A percentile compares a stretch with the other conserved stretches of the same genome.
phyloP scores from a whole-genome alignment of 2,329 filamentous ascomycete genomes.

The Epichloe gansuensis region DNA sequence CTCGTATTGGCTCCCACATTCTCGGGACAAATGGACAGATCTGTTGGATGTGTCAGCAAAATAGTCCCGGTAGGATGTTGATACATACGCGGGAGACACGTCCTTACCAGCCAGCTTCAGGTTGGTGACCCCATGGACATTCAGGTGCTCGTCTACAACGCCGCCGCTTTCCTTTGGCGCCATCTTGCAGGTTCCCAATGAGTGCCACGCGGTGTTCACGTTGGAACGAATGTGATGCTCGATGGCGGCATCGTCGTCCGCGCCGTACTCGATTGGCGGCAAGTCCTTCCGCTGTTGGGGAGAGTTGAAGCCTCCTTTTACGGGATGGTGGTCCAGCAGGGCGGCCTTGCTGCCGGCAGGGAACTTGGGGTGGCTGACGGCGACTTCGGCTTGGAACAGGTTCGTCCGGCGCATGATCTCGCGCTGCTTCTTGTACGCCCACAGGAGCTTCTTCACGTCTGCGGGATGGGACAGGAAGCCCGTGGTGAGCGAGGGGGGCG shows the following conservation, averaged over 20 bases:
- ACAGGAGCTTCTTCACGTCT: constrained; percentile 44
- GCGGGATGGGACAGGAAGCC: constrained; percentile 35
- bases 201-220: constrained; percentile 32
- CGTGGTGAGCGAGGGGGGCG: constrained; percentile 40
- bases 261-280: constrained; percentile 28
- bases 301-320: constrained; percentile 9
- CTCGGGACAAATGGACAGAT: constrained; percentile 22
- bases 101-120: constrained; percentile 33
- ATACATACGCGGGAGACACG: constrained; percentile 2
- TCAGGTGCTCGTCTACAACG: constrained; percentile 29
- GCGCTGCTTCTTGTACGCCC: constrained; percentile 51
- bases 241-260: constrained; percentile 35
- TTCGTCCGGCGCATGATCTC: constrained; percentile 45
- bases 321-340: constrained; percentile 13
- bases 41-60: constrained; percentile 6
- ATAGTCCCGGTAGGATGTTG: too few relatives aligned
- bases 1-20: constrained; percentile 33
- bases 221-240: constrained; percentile 27
- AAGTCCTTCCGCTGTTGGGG: constrained; percentile 15
- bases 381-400: constrained; percentile 34
- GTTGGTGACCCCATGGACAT: constrained; percentile 30
- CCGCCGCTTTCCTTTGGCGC: constrained; percentile 30
- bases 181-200: constrained; percentile 38
- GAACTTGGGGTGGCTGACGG: constrained; percentile 30
- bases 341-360: constrained; percentile 25